A percentile compares a stretch with the other conserved stretches of the same genome.
Evolutionary conservation across 2,329 filamentous ascomycete genomes (phyloP).

Genomic region (Xylariaceae sp.): DNA sequence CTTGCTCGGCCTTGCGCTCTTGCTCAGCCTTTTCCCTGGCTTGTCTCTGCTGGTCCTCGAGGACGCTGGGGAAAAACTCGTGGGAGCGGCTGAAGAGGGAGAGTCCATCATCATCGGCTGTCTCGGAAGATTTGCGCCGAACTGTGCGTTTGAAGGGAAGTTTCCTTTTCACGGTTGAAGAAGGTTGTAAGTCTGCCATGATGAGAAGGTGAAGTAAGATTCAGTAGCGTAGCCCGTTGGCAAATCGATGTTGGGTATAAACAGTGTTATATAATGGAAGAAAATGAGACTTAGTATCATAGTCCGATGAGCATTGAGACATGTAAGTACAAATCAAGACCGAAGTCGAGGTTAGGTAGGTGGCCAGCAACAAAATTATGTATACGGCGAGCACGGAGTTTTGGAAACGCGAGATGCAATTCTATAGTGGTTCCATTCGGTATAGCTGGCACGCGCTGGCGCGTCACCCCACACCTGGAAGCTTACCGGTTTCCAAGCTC

Average conservation of each 20-base stretch:
- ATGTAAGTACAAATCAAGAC: neutral
- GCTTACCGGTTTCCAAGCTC: no score
- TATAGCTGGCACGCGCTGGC: neutral
- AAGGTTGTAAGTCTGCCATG: constrained; percentile 39
- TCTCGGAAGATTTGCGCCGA: constrained; percentile 39
- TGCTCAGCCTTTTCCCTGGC: constrained; percentile 28
- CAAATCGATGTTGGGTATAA: neutral
- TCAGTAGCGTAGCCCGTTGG: neutral
- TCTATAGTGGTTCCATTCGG: neutral
- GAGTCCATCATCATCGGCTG: constrained; percentile 42
- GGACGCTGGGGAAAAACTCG: constrained; percentile 50
- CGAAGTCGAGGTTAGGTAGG: neutral
- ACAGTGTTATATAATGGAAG: neutral
- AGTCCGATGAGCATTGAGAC: neutral
- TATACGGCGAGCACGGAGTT: neutral
- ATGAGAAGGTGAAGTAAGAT: neutral
- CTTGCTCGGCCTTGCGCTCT: constrained; percentile 30
- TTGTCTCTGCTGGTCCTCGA: constrained; percentile 43
- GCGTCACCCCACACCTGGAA: neutral
- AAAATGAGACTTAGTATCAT: neutral
- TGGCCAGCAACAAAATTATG: neutral
- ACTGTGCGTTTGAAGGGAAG: constrained; percentile 56
- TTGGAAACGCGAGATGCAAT: neutral
- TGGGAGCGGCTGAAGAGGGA: constrained; percentile 54
- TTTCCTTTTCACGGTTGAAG: constrained; percentile 39